Conservation (phyloP, 2,329 filamentous ascomycete species). For the Alternaria conjuncta region DNA sequence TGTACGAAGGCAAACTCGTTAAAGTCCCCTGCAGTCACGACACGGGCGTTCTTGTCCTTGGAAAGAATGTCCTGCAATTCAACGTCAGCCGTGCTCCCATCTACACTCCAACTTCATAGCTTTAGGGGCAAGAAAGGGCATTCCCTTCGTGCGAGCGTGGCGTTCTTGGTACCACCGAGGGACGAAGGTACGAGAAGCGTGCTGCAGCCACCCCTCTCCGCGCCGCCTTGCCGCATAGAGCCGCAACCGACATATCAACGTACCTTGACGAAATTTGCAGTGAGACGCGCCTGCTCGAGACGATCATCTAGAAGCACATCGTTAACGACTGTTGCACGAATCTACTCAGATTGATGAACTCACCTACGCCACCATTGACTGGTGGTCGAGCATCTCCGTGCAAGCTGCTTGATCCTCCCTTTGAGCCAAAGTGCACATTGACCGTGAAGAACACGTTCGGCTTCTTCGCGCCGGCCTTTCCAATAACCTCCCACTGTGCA, state of each 20-base stretch:
- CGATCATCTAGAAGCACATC: constrained; percentile 53
- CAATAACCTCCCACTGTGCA: constrained; percentile 68
- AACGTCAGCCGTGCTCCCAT: constrained; percentile 29
- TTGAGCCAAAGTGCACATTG: constrained; percentile 72
- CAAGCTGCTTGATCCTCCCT: constrained; percentile 69
- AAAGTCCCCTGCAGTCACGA: constrained; percentile 72
- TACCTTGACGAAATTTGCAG: constrained; percentile 54
- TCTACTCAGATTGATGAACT: neutral
- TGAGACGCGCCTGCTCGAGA: constrained; percentile 62
- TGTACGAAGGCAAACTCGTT: constrained; percentile 73
- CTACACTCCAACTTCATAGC: neutral
- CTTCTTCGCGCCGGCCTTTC: constrained; percentile 54
- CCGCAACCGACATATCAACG: constrained; percentile 6
- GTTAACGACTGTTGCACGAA: constrained; percentile 5
- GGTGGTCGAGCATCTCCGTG: constrained; percentile 72
- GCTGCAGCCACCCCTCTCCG: constrained; percentile 23
- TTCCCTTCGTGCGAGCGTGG: constrained; percentile 25
- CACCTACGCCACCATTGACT: constrained; percentile 65
- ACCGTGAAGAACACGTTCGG: constrained; percentile 67
- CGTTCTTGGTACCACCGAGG: constrained; percentile 17
- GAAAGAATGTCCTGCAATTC: constrained; percentile 57
- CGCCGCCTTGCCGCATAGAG: constrained; percentile 9
- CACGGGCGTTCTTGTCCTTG: constrained; percentile 60
- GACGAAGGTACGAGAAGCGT: constrained; percentile 8
- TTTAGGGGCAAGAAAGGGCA: neutral